Evolutionary conservation across 352 stramenopile species (phyloP).

Genomic region (Globisporangium radiosum): DNA sequence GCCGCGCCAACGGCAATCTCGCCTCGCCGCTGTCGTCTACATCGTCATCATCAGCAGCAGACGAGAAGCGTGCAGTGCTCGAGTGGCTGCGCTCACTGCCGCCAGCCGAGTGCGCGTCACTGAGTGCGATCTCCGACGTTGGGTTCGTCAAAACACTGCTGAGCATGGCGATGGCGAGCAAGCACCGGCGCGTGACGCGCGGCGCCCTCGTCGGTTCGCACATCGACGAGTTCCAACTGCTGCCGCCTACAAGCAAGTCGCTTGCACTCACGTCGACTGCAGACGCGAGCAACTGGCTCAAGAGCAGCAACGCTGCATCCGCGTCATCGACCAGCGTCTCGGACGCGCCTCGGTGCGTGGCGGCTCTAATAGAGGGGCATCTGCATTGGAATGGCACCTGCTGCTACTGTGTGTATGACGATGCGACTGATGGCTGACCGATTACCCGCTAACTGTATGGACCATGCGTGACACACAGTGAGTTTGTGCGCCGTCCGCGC

Average conservation of each 20-base stretch:
- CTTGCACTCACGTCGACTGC: slow-evolving; percentile 1
- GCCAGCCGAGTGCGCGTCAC: slow-evolving; percentile 40
- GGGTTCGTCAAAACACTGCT: slow-evolving; percentile 78
- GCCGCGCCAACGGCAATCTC: slow-evolving; percentile 1
- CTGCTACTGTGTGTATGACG: not conserved
- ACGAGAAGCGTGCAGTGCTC: slow-evolving; percentile 31
- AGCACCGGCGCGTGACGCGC: not conserved
- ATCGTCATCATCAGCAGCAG: not conserved
- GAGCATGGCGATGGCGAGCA: slow-evolving; percentile 43
- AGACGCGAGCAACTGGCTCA: slow-evolving; percentile 8
- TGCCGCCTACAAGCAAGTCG: slow-evolving; percentile 4
- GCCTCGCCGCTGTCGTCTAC: not conserved
- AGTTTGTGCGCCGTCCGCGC: slow-evolving; percentile 50
- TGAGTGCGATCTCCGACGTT: slow-evolving; percentile 55
- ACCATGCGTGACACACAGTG: slow-evolving; percentile 14
- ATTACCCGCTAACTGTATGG: not conserved
- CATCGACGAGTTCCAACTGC: slow-evolving; percentile 13
- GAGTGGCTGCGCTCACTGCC: slow-evolving; percentile 43
- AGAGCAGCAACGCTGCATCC: not conserved
- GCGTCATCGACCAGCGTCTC: not conserved
- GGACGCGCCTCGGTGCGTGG: not conserved
- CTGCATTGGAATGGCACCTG: not conserved
- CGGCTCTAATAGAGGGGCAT: not conserved
- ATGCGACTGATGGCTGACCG: too few relatives aligned
- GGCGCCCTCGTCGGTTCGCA: slow-evolving; percentile 5